These are phyloP conservation scores for Colletotrichum endophyticum DNA, from an alignment of 2,329 filamentous ascomycete species.

Conservation along the genomic window DNA sequence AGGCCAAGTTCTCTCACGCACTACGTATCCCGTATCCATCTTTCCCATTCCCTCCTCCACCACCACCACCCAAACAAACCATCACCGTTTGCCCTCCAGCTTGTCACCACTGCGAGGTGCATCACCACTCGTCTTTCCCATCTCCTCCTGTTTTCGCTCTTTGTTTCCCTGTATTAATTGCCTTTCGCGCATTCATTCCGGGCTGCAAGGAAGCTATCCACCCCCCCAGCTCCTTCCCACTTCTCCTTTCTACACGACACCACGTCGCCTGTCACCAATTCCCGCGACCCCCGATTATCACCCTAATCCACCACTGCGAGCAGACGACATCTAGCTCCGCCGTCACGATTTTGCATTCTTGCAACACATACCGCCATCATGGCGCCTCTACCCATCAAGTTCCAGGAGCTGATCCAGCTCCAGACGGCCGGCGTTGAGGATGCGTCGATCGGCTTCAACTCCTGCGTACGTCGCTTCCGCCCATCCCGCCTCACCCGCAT, in stretches of 20 bases:
- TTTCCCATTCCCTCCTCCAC: slow-evolving; percentile 13
- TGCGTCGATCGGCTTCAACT: slow-evolving; percentile 75
- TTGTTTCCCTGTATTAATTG: slow-evolving; percentile 25
- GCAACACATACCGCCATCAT: slow-evolving; percentile 37
- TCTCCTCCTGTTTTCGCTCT: slow-evolving; percentile 10
- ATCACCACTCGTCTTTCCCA: slow-evolving; percentile 7
- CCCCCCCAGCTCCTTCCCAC: slow-evolving; percentile 17
- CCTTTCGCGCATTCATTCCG: slow-evolving; percentile 19
- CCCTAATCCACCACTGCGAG: neutral
- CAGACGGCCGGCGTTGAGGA: slow-evolving; percentile 52
- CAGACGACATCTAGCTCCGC: slow-evolving; percentile 2
- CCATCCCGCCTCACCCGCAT: slow-evolving; percentile 52
- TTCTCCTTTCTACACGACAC: slow-evolving; percentile 4
- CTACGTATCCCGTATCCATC: slow-evolving; percentile 23
- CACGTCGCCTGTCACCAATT: slow-evolving; percentile 14
- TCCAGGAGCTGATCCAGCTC: slow-evolving; percentile 85
- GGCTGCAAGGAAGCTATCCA: slow-evolving; percentile 20
- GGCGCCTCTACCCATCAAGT: slow-evolving; percentile 87
- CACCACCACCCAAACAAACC: slow-evolving; percentile 18
- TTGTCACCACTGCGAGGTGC: slow-evolving; percentile 24
- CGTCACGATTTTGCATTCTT: neutral
- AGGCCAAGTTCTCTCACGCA: slow-evolving; percentile 1
- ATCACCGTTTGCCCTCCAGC: slow-evolving; percentile 23
- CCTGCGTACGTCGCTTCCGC: slow-evolving; percentile 64
- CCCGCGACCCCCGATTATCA: slow-evolving; percentile 6